Percentiles rank a stretch among this genome's conserved stretches.
These are phyloP conservation scores for Cucurbita pepo DNA, from an alignment of 306 rosid genomes.

Conservation along the genomic window DNA sequence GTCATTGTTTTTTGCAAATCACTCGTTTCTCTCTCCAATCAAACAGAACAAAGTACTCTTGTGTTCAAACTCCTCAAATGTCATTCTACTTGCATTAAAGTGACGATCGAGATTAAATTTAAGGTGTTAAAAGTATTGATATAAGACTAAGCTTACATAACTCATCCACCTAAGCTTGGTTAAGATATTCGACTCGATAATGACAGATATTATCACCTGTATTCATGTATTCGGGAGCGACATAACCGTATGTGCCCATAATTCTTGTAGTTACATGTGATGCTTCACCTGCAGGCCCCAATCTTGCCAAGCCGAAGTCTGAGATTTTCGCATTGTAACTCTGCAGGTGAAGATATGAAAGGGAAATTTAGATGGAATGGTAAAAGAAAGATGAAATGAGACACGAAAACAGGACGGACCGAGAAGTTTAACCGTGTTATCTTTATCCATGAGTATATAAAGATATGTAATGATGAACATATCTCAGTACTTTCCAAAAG, in stretches of 20 bases:
- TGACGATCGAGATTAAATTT: too few relatives aligned
- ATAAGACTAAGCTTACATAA: too few relatives aligned
- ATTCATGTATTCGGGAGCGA: conserved; percentile 79
- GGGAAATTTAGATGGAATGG: not conserved
- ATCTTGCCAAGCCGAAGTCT: conserved; percentile 81
- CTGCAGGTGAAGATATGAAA: conserved; percentile 16
- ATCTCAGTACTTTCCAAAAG: not conserved
- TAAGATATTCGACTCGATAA: not conserved
- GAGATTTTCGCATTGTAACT: conserved; percentile 64
- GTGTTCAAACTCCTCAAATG: too few relatives aligned
- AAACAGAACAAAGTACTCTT: too few relatives aligned
- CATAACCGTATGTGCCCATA: conserved; percentile 76
- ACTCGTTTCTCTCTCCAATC: too few relatives aligned
- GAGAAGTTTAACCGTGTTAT: not conserved
- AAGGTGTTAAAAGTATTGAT: too few relatives aligned
- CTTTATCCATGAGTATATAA: not conserved
- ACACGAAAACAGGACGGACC: not conserved
- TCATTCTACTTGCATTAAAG: too few relatives aligned
- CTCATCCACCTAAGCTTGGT: too few relatives aligned
- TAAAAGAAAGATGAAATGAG: not conserved
- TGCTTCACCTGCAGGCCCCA: conserved; percentile 60
- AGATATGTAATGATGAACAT: not conserved
- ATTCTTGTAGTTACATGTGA: conserved; percentile 78
- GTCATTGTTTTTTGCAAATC: not conserved
- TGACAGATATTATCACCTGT: conserved; percentile 36